These are phyloP conservation scores for Blastobotrys americana DNA, from an alignment of 805 yeast genomes.

Conservation along the genomic window DNA sequence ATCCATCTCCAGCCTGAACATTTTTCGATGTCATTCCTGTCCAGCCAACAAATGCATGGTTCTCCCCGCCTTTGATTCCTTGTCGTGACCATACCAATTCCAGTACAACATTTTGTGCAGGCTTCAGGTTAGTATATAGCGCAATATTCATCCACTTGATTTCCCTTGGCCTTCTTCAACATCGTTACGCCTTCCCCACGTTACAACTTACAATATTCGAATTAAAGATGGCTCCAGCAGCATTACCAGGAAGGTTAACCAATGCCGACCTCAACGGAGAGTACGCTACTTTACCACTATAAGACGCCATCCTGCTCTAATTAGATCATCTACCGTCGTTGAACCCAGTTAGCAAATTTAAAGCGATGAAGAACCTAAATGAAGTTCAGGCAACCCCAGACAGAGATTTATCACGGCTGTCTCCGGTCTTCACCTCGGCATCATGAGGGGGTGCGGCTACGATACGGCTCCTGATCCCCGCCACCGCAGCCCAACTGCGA, in stretches of 20 bases:
- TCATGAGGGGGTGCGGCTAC: no score
- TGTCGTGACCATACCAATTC: constrained; percentile 35
- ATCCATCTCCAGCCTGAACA: constrained; percentile 10
- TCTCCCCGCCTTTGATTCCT: constrained; percentile 19
- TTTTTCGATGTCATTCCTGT: constrained; percentile 44
- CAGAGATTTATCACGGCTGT: no score
- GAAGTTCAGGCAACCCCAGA: no score
- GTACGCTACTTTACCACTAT: constrained; percentile 30
- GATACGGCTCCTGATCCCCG: no score
- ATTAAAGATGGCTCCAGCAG: constrained; percentile 40
- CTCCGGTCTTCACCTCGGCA: no score
- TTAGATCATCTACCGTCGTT: no score
- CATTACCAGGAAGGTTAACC: constrained; percentile 46
- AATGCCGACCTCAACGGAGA: constrained; percentile 41
- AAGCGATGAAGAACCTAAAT: no score
- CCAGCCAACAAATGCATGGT: constrained; percentile 52
- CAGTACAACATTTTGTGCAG: constrained; percentile 51
- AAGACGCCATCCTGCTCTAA: constrained; percentile 29
- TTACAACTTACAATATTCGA: constrained; percentile 41
- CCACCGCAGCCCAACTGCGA: no score
- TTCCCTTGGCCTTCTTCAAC: no score
- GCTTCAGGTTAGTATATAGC: constrained; percentile 17
- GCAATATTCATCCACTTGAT: no score
- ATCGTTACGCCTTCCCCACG: background rate
- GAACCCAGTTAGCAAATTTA: no score